phyloP scores from a whole-genome alignment of 139 green algal species.

The Protoeuglena noctilucae region DNA sequence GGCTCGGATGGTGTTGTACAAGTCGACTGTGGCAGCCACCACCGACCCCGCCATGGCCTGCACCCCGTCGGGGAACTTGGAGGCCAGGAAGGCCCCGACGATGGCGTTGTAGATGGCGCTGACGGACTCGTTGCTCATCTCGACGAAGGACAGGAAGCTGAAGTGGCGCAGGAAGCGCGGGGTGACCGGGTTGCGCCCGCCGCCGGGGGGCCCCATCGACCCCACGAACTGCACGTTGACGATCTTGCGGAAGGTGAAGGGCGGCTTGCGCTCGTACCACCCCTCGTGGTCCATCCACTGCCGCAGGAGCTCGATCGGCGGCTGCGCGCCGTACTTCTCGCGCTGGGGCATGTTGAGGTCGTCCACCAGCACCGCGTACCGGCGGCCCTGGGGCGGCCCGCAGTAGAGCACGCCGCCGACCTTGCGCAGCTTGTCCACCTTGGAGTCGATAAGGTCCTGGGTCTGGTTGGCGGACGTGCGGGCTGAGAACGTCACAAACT shows the following conservation, averaged over 20 bases:
- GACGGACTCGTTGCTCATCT: conserved; percentile 38
- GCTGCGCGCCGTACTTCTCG: conserved; percentile 34
- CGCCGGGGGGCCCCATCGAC: conserved; percentile 24
- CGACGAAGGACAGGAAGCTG: conserved; percentile 38
- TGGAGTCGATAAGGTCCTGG: conserved; percentile 40
- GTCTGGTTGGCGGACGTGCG: conserved; percentile 62
- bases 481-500: conserved; percentile 65
- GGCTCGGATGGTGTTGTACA: conserved; percentile 46
- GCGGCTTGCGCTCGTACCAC: conserved; percentile 24
- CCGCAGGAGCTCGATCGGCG: conserved; percentile 27
- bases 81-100: conserved; percentile 29
- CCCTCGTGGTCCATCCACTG: conserved; percentile 35
- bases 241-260: conserved; percentile 37
- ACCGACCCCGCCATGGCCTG: conserved; percentile 17
- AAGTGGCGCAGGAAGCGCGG: conserved; percentile 25
- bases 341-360: conserved; percentile 31
- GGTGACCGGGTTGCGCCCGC: conserved; percentile 24
- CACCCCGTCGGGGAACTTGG: conserved; percentile 12
- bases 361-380: conserved; percentile 21
- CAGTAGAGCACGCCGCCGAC: conserved; percentile 12
- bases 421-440: conserved; percentile 30
- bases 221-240: conserved; percentile 45
- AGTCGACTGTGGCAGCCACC: conserved; percentile 27
- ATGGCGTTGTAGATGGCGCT: conserved; percentile 53
- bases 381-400: conserved; percentile 18